Evolutionary conservation across 2,329 filamentous ascomycete species (phyloP).

Genomic region (Pleomassaria siparia): DNA sequence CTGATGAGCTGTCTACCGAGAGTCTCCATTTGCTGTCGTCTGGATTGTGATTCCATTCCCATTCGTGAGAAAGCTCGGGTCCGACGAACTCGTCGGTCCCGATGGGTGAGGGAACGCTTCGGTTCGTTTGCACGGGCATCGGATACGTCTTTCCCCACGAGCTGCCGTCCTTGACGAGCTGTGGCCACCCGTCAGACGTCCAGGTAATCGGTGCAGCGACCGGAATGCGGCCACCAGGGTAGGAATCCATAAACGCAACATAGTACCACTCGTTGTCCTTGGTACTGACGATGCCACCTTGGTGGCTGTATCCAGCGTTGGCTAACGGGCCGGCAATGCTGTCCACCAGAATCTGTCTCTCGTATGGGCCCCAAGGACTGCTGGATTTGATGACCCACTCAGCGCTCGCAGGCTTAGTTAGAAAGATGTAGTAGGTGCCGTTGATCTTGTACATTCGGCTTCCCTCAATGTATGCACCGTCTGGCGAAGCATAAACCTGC

Average conservation of each 20-base stretch:
- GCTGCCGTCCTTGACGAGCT: constrained; percentile 46
- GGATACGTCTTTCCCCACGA: constrained; percentile 53
- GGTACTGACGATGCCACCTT: constrained; percentile 59
- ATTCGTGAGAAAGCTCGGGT: constrained; percentile 47
- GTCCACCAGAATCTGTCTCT: constrained; percentile 48
- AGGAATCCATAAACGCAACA: constrained; percentile 58
- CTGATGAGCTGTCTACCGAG: constrained; percentile 42
- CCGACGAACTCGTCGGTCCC: constrained; percentile 53
- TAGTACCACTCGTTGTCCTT: constrained; percentile 60
- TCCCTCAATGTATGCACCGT: constrained; percentile 52
- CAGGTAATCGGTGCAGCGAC: constrained; percentile 59
- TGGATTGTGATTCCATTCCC: constrained; percentile 67
- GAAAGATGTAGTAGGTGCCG: constrained; percentile 58
- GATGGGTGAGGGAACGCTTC: constrained; percentile 32
- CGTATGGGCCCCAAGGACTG: constrained; percentile 57
- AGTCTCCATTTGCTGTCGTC: constrained; percentile 52
- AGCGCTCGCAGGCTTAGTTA: constrained; percentile 49
- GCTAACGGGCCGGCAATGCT: constrained; percentile 48
- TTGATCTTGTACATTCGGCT: constrained; percentile 58
- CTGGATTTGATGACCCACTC: constrained; percentile 55
- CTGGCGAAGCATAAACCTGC: constrained; percentile 46
- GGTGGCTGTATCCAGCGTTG: constrained; percentile 53
- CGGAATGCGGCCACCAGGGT: constrained; percentile 59
- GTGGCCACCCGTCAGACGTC: constrained; percentile 55
- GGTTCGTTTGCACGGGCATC: constrained; percentile 32